Conservation (phyloP, 208 protist species). For the Trypanosoma grayi region DNA sequence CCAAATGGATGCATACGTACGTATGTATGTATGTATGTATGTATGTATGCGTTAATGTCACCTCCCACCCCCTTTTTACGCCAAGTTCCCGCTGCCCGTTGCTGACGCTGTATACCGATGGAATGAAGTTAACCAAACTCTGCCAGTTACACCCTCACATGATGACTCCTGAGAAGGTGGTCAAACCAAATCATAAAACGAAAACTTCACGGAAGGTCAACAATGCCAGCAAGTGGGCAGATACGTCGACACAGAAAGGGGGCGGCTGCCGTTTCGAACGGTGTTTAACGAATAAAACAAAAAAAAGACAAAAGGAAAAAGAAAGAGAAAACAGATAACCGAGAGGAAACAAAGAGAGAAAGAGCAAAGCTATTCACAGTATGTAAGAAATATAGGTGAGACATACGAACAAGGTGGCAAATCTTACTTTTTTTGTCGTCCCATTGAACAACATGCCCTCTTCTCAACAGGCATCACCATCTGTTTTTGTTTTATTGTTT, state of each 20-base stretch:
- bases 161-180: not conserved
- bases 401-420: conserved; percentile 12
- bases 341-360: conserved; percentile 15
- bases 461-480: not conserved
- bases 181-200: conserved; percentile 23
- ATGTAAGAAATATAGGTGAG: conserved; percentile 6
- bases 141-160: too few species aligned
- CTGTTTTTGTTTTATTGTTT: not conserved
- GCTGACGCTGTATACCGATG: too few species aligned
- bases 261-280: not conserved
- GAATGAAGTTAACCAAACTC: too few species aligned
- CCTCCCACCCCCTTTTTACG: too few species aligned
- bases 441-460: not conserved
- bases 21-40: not conserved
- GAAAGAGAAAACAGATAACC: conserved; percentile 13
- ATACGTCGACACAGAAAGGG: not conserved
- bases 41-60: too few species aligned
- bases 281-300: not conserved
- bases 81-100: too few species aligned
- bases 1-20: not conserved
- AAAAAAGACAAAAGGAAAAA: conserved; percentile 12
- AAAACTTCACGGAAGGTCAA: not conserved
- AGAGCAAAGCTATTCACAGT: conserved; percentile 3
- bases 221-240: not conserved
- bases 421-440: not conserved